phyloP scores from a whole-genome alignment of 2,329 filamentous ascomycete species.

The Phialophora tarda region DNA sequence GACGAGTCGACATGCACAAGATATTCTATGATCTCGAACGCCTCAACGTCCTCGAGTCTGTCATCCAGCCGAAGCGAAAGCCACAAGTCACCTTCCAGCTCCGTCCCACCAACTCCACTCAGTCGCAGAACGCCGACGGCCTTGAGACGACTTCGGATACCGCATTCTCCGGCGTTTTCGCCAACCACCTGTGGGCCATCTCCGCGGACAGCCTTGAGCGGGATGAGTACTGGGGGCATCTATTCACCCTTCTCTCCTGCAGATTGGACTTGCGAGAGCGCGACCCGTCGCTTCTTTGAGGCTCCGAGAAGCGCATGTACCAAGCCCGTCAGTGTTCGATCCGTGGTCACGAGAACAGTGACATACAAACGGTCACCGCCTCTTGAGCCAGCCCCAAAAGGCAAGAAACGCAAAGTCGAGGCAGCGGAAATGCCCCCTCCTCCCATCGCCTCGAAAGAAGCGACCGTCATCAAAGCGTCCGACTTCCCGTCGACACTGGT shows the following conservation, averaged over 20 bases:
- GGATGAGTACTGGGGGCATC: conserved; percentile 46
- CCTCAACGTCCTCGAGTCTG: conserved; percentile 48
- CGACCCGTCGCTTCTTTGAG: conserved; percentile 67
- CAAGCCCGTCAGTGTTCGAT: conserved; percentile 72
- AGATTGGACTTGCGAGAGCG: conserved; percentile 73
- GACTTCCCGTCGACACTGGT: conserved; percentile 33
- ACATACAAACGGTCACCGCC: conserved; percentile 76
- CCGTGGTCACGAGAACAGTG: conserved; percentile 92
- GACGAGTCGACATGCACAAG: conserved; percentile 49
- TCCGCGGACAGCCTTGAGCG: conserved; percentile 65
- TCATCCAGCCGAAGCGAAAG: conserved; percentile 60
- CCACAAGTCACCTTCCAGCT: conserved; percentile 64
- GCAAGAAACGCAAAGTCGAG: conserved; percentile 79
- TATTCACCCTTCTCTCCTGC: conserved; percentile 82
- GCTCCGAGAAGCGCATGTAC: conserved; percentile 65
- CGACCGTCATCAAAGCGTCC: conserved; percentile 15
- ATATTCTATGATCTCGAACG: conserved; percentile 46
- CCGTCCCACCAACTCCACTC: conserved; percentile 66
- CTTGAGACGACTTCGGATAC: conserved; percentile 72
- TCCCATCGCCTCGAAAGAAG: conserved; percentile 24
- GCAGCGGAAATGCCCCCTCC: conserved; percentile 33
- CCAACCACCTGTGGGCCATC: conserved; percentile 64
- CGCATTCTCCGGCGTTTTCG: conserved; percentile 74
- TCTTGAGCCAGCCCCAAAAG: conserved; percentile 87
- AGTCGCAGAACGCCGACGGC: conserved; percentile 62